Percentiles rank a stretch among this genome's conserved stretches.
Conservation (phyloP, 192 early-diverging fungal species). For the Pilaira anomala region DNA sequence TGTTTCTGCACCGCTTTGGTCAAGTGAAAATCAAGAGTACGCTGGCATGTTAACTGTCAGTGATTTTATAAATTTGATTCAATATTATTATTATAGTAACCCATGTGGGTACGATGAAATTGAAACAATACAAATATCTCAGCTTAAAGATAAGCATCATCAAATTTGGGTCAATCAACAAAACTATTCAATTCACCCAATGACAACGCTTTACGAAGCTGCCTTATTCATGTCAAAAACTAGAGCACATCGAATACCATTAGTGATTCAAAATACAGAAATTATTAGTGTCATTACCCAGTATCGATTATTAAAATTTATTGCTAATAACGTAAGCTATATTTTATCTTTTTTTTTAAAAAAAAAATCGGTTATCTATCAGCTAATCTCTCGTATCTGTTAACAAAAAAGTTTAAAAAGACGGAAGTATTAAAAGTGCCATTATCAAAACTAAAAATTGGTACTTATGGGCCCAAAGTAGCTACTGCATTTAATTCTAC, state of each 20-base stretch:
- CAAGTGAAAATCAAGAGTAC: constrained; percentile 71
- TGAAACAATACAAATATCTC: constrained; percentile 69
- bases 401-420: constrained; percentile 22
- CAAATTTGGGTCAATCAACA: constrained; percentile 49
- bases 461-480: constrained; percentile 72
- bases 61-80: constrained; percentile 90
- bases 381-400: not conserved
- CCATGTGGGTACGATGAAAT: constrained; percentile 57
- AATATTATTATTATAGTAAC: constrained; percentile 68
- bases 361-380: no score
- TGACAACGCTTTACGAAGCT: constrained; percentile 81
- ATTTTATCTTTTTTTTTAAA: not conserved
- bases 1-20: constrained; percentile 91
- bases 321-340: constrained; percentile 32
- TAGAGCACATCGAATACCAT: constrained; percentile 80
- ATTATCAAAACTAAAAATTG: constrained; percentile 55
- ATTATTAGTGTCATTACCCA: constrained; percentile 88
- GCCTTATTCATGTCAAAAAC: constrained; percentile 72
- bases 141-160: constrained; percentile 59
- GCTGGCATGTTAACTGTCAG: constrained; percentile 94
- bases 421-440: constrained; percentile 26
- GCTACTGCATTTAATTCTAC: constrained; percentile 75
- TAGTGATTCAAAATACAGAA: constrained; percentile 71
- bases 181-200: constrained; percentile 77
- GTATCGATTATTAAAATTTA: constrained; percentile 34